These are phyloP conservation scores for Solanum hybrid DNA, from an alignment of 305 asterid species.

Conservation along the genomic window DNA sequence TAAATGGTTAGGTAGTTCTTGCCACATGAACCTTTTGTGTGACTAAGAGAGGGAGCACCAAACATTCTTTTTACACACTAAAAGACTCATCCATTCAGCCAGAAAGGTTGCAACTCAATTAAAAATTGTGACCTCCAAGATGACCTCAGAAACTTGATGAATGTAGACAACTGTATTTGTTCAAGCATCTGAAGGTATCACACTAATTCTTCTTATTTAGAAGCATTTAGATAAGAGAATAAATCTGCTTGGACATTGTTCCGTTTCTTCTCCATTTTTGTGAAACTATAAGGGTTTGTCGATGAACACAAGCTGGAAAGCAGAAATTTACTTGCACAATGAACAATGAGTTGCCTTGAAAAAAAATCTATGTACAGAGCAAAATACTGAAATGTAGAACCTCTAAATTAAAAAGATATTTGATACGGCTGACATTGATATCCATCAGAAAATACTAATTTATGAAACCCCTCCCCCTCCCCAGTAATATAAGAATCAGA, in stretches of 20 bases:
- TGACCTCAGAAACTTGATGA: background rate
- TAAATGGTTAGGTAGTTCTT: background rate
- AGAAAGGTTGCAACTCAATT: background rate
- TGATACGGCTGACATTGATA: background rate
- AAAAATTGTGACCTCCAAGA: background rate
- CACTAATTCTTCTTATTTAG: background rate
- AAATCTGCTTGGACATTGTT: background rate
- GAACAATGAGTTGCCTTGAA: background rate
- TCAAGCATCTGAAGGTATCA: background rate
- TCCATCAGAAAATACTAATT: background rate
- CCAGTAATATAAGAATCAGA: background rate
- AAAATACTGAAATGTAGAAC: background rate
- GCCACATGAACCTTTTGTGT: background rate
- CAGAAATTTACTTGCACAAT: background rate
- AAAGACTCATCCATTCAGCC: background rate
- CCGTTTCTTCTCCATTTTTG: background rate
- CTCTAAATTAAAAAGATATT: background rate
- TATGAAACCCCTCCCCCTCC: background rate
- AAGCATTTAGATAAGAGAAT: background rate
- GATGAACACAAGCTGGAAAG: background rate
- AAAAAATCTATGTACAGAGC: constrained; percentile 2
- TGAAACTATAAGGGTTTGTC: background rate
- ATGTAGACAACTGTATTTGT: background rate
- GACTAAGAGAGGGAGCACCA: background rate
- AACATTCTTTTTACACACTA: background rate